Evolutionary conservation across 129 eudicot genomes (phyloP), one percentile per base, ranked within the genome.

Genomic region (Ambrosia trifida): DNA sequence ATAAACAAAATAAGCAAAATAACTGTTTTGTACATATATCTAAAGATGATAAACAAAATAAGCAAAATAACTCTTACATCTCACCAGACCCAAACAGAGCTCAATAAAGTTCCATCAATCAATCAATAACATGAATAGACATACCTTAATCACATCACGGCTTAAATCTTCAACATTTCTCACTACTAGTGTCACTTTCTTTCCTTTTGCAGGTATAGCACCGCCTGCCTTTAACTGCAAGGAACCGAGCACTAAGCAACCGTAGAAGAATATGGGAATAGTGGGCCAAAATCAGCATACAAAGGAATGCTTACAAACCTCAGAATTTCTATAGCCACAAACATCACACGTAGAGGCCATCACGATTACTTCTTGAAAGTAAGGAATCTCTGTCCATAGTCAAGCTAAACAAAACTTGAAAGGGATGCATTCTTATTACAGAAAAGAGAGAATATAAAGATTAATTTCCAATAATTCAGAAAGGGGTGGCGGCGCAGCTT

Each of bases 321-420:
- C 98, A 3, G 97, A 94, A 79, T 75, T 89, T 40, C 85, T 90
- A 80, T 89, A 94, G 63, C 97, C 97, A 83, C 98, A 94, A 74
- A 79, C 78, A 60, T 94, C 99, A 62, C 99, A 94, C 14, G 97
- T 59, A 78, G 96, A 87, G 44, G 97, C 97, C 99, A 94, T 94
- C 61, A 89, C 97, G 64, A 90, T 90, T 17, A 94, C 97, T 84
- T 90, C 97, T 94, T 90, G 91, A 70, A 94, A 94, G 83, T 94
- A 94, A 4, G 97, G 97, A 71, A 94, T 94, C 49, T 90, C 99
- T 94, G 51, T 40, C 46, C 52, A 49, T 41, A 45, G 89, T 89
- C 75, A 87, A 89, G 93, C 67, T 74, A 74, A 78, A 76, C 90
- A 88, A 78, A 70, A 56, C 46, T 64, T 33, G 33, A 18, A 75